These are phyloP conservation scores for Pochonia chlamydosporia DNA, from an alignment of 2,329 filamentous ascomycete species.

Conservation along the genomic window DNA sequence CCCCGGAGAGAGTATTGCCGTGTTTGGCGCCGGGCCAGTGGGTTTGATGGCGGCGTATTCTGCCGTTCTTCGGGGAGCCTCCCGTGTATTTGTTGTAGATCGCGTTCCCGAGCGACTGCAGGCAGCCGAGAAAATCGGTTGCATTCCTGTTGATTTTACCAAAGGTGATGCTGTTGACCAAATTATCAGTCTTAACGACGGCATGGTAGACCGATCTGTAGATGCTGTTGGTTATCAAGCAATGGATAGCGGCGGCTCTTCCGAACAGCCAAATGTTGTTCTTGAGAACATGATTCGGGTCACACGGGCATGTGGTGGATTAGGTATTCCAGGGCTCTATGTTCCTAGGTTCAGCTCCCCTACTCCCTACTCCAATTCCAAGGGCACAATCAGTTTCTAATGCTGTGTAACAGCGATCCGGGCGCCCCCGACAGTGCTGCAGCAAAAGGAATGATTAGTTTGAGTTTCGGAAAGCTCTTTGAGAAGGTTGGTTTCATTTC, in stretches of 20 bases:
- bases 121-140: constrained; percentile 56
- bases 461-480: constrained; percentile 63
- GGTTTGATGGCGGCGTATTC: constrained; percentile 63
- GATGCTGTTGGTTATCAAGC: constrained; percentile 64
- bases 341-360: constrained; percentile 26
- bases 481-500: constrained; percentile 51
- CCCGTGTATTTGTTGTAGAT: constrained; percentile 57
- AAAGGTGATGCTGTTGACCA: constrained; percentile 53
- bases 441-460: constrained; percentile 57
- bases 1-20: constrained; percentile 55
- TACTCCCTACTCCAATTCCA: background rate
- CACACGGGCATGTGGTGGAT: constrained; percentile 53
- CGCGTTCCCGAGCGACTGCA: constrained; percentile 53
- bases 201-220: constrained; percentile 58
- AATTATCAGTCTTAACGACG: constrained; percentile 52
- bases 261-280: constrained; percentile 57
- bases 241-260: constrained; percentile 46
- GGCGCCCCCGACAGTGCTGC: constrained; percentile 56
- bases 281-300: constrained; percentile 59
- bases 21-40: constrained; percentile 60
- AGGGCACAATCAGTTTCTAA: background rate
- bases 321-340: constrained; percentile 53
- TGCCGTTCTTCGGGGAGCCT: constrained; percentile 54
- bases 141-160: constrained; percentile 54
- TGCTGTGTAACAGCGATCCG: constrained; percentile 38